Evolutionary conservation across 345 rosid species (phyloP), one percentile per base, ranked within the genome.

Genomic region (Eucalyptus pumila): DNA sequence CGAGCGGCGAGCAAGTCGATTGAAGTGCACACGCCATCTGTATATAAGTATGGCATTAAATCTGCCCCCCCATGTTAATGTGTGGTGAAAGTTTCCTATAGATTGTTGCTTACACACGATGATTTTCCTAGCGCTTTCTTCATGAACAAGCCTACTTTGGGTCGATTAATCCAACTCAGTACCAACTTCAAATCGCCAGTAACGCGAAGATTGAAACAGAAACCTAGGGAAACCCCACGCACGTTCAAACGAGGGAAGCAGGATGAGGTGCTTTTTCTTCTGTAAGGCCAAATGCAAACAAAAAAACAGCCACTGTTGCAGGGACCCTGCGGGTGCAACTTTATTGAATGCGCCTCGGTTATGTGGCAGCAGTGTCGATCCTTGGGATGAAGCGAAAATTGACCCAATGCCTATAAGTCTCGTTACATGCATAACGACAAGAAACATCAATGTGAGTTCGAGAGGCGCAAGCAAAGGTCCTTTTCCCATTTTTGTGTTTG

Each of bases 1-100:
- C 92, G 16, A 92, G 90, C 58, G 93, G 94, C 6, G 96, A 95
- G 91, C 92, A 93, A 89, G 87, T 93, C 86, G 91, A 93, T 67
- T 92, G 92, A 94, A 90, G 83, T 40, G 27, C 83, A 19, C 27
- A 37, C 45, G 27, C 83, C 45, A 37, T 76, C 45, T 76, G 83
- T 76, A 76, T 37, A 76, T 11, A 76, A 37, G 42, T 19, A 37
- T 9, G 27, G 27, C 47, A 76, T 76, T 47, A 11, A 19, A 9
- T 76, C 83, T 34, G 83, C 45, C 14, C 27, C 80, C 45, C 27
- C 14, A 37, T 76, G 83, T 76, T 76, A 76, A 19, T 76, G 83
- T 11, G 83, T 76, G 42, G 45, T 11, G 45, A 72, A 76, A 76
- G 83, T 21, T 40, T 37, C 83, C 83, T 21, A 76, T 21, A 76